Percentiles rank a stretch among this genome's conserved stretches.
Conservation (phyloP, 208 protist species). For the Crithidia thermophila region DNA sequence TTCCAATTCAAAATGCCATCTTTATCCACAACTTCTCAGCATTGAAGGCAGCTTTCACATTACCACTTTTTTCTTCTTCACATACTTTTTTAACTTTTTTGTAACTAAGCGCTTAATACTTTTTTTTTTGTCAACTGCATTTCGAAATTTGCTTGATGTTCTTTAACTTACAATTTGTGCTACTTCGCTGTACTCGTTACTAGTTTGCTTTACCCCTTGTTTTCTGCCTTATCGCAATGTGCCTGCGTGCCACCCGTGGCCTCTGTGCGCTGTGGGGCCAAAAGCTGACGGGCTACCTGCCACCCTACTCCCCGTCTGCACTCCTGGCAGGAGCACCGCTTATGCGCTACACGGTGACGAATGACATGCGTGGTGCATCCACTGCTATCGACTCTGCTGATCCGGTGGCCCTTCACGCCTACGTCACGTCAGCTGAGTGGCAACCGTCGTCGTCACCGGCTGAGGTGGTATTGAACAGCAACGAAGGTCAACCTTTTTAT, state of each 20-base stretch:
- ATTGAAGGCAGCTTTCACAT: too few relatives aligned
- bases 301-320: constrained; percentile 5
- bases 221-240: neutral
- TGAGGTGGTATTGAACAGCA: constrained; percentile 19
- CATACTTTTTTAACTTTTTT: too few relatives aligned
- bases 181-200: too few relatives aligned
- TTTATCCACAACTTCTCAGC: too few relatives aligned
- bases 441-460: neutral
- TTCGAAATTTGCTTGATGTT: too few relatives aligned
- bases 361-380: neutral
- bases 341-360: constrained; percentile 11
- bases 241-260: neutral
- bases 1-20: too few relatives aligned
- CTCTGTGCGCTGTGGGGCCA: constrained; percentile 28
- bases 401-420: too few relatives aligned
- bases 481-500: constrained; percentile 29
- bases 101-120: too few relatives aligned
- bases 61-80: too few relatives aligned
- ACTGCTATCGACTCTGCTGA: neutral
- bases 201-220: neutral
- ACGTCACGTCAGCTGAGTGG: neutral
- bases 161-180: too few relatives aligned
- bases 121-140: too few relatives aligned
- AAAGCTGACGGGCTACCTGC: neutral
- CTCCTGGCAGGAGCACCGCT: constrained; percentile 8